Evolutionary conservation across 2,329 filamentous ascomycete genomes (phyloP).

Genomic region (Nannizziopsis arthrosporioides): DNA sequence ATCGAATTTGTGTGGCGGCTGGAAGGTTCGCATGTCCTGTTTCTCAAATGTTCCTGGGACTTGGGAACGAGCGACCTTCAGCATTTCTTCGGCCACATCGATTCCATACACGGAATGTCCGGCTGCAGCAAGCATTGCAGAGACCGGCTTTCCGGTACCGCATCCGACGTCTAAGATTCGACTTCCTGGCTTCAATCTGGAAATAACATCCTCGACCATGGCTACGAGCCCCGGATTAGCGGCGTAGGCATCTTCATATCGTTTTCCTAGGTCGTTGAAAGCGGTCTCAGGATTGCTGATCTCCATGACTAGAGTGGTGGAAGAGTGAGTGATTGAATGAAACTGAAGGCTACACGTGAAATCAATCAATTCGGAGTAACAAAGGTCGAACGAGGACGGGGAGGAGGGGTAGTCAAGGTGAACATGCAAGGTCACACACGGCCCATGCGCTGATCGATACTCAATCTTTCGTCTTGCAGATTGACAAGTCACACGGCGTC

Average conservation of each 20-base stretch:
- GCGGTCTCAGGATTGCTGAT: conserved; percentile 4
- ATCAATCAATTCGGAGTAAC: no score
- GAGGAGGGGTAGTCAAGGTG: no score
- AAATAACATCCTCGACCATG: conserved; percentile 7
- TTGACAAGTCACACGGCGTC: no score
- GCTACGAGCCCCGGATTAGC: conserved; percentile 7
- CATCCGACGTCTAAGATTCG: conserved; percentile 18
- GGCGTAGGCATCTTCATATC: conserved; percentile 15
- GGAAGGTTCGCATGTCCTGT: conserved; percentile 16
- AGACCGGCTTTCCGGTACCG: conserved; percentile 16
- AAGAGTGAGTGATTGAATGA: no score
- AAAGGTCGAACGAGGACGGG: no score
- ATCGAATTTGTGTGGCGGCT: conserved; percentile 8
- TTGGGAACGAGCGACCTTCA: conserved; percentile 12
- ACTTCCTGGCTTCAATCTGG: conserved; percentile 3
- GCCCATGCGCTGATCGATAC: no score
- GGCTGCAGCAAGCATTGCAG: conserved; percentile 11
- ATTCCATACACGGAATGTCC: conserved; percentile 16
- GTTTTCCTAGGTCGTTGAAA: conserved; percentile 13
- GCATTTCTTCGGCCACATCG: conserved; percentile 15
- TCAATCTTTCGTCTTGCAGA: no score
- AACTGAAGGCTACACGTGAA: no score
- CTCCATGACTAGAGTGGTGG: neutral
- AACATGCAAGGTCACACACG: no score
- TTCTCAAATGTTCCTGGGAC: conserved; percentile 14